Evolutionary conservation across 2,329 filamentous ascomycete genomes (phyloP), one percentile per base, ranked within the genome.

Genomic region (Colletotrichum karsti): DNA sequence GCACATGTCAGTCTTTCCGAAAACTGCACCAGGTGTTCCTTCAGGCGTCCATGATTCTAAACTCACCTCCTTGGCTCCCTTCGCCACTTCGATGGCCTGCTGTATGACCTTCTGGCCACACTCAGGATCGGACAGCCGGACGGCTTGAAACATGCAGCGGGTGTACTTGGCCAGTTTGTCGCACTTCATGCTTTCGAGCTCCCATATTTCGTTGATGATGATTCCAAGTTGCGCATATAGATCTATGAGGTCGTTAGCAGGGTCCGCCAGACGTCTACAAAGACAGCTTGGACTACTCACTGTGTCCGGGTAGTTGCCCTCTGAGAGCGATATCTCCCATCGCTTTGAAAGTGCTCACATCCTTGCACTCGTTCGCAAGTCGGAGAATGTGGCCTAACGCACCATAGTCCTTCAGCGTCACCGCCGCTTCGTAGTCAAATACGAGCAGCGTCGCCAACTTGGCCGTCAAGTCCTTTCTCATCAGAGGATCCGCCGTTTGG

Each of bases 351-450:
- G 87, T 81, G 4, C 75, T 72, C 35, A 83, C 78, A 56, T 82
- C 82, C 18, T 78, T 77, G 63, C 84, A 88, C 1, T 73, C 58
- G 6, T 78, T 79, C 1, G 85, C 84, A 58, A 82, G 85, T 60
- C 85, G 74, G 22, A 96, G 85, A 7, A 94, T 87, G 15, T 81
- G 77, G 5, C 84, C 81, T 1, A 97, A 80, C 39, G 88, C 84
- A 46, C 92, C 87, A 91, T 91, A 96, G 20, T 86, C 83, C 67
- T 89, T 87, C 5, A 96, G 81, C 33, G 83, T 84, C 41, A 92
- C 80, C 0, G 91, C 89, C 3, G 90, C 91, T 80, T 97, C 94
- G 69, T 97, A 92, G 71, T 96, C 92, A 71, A 95, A 93, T 1
- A 92, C 88, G 7, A 93, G 81, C 18, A 97, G 79, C 3, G 89